These are phyloP conservation scores for Phytopythium litorale DNA, from an alignment of 352 stramenopile species.

Conservation along the genomic window DNA sequence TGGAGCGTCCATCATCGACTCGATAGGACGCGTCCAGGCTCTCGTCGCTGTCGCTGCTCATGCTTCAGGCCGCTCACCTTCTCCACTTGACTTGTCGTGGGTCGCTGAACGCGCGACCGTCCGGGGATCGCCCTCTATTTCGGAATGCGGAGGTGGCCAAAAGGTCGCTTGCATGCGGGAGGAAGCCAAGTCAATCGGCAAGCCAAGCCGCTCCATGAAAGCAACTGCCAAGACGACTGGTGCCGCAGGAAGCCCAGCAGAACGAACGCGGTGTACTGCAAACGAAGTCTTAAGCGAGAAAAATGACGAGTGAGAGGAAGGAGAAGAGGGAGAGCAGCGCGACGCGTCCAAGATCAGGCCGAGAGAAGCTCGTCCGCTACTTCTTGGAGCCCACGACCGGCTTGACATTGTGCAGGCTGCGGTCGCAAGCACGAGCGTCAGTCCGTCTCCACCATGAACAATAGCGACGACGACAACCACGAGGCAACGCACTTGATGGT, in stretches of 20 bases:
- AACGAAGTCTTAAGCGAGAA: background rate
- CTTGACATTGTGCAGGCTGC: conserved; percentile 67
- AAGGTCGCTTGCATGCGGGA: background rate
- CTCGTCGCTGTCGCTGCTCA: background rate
- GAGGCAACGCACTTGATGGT: conserved; percentile 65
- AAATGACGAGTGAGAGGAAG: background rate
- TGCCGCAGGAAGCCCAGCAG: background rate
- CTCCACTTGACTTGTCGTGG: no score
- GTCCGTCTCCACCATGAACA: conserved; percentile 6
- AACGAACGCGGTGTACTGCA: background rate
- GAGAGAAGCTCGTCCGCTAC: conserved; percentile 13
- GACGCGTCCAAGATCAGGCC: no score
- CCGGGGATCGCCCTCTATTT: background rate
- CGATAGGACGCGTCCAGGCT: background rate
- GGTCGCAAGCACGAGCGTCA: background rate
- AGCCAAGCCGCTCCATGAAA: background rate
- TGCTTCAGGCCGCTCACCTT: background rate
- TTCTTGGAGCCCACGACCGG: conserved; percentile 64
- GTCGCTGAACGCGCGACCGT: background rate
- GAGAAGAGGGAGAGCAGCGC: background rate
- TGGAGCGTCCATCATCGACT: background rate
- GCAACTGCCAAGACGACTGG: no score
- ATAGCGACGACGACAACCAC: background rate
- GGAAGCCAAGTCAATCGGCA: conserved; percentile 13
- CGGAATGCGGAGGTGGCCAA: background rate